Evolutionary conservation across 306 rosid genomes (phyloP).

Genomic region (Rosa multiflora): DNA sequence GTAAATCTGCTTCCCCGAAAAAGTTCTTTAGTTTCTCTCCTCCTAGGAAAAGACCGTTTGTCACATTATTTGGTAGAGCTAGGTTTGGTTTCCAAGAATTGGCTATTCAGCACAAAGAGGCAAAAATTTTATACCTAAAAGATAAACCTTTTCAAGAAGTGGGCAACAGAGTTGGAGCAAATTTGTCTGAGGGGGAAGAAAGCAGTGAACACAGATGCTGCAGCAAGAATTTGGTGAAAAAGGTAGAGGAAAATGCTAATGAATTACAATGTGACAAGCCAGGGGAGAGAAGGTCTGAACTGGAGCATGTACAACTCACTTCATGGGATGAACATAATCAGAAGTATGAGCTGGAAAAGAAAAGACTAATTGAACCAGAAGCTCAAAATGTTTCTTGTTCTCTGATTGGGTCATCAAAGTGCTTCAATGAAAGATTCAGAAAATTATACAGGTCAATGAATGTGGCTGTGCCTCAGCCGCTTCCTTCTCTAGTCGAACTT

Average conservation of each 20-base stretch:
- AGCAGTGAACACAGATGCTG: constrained; percentile 26
- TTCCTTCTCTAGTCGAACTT: constrained; percentile 63
- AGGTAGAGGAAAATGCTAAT: constrained; percentile 8
- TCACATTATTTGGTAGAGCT: constrained; percentile 80
- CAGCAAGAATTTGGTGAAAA: constrained; percentile 26
- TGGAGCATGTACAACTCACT: background rate
- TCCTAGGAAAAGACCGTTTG: constrained; percentile 40
- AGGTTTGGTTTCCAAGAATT: constrained; percentile 51
- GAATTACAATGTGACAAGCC: constrained; percentile 25
- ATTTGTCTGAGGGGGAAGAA: constrained; percentile 30
- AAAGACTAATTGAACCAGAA: constrained; percentile 10
- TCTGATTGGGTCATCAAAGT: constrained; percentile 47
- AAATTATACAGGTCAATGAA: constrained; percentile 68
- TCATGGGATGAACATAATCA: background rate
- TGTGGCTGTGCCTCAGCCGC: constrained; percentile 72
- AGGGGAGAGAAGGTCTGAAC: constrained; percentile 30
- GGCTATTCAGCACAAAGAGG: constrained; percentile 30
- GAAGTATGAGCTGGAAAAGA: background rate
- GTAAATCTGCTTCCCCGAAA: constrained; percentile 30
- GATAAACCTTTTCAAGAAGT: constrained; percentile 30
- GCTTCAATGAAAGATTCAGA: constrained; percentile 46
- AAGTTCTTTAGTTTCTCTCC: constrained; percentile 34
- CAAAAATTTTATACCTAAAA: constrained; percentile 22
- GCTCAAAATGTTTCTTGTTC: constrained; percentile 27
- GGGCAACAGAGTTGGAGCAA: constrained; percentile 25